Base-by-base conservation (phyloP, 2,329 filamentous ascomycete genomes). In the Lachnum nothofagi region DNA sequence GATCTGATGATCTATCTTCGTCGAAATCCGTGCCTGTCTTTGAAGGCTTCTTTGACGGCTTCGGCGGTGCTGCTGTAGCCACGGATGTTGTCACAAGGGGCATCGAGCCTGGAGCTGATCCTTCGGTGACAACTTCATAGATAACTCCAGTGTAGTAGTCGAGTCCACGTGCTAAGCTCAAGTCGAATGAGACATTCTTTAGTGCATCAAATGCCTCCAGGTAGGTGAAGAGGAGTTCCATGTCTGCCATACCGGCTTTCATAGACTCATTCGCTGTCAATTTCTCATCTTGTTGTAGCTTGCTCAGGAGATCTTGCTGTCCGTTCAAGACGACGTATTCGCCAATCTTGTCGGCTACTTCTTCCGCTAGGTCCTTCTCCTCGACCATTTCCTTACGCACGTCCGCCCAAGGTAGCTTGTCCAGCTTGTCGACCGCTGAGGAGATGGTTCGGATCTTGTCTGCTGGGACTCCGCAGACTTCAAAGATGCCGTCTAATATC, bases 381-480 rank as follows among this genome's bases (percentile, higher is more conserved):
- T 91, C 87, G 0, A 87, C 85, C 91, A 96, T 96, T 68, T 96
- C 91, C 68, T 86, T 86, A 67, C 85, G 83, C 45, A 96, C 91
- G 56, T 95, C 90, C 25, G 78, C 79, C 91, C 91, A 96, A 1
- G 90, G 86, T 63, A 85, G 74, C 73, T 97, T 97, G 70, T 96
- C 91, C 46, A 97, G 75, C 74, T 97, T 97, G 73, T 97, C 91
- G 40, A 97, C 91, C 2, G 91, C 91, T 20, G 87, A 93, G 33
- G 86, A 93, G 63, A 96, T 96, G 24, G 86, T 82, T 47, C 91
- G 81, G 58, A 95, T 87, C 75, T 94, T 91, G 49, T 95, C 86
- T 50, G 79, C 73, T 1, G 91, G 88, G 12, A 97, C 91, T 56
- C 91, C 91, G 60, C 88, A 91, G 23, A 95, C 88, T 65, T 88